These are phyloP conservation scores for Aspergillus cejpii DNA, from an alignment of 2,329 filamentous ascomycete genomes.

Conservation along the genomic window DNA sequence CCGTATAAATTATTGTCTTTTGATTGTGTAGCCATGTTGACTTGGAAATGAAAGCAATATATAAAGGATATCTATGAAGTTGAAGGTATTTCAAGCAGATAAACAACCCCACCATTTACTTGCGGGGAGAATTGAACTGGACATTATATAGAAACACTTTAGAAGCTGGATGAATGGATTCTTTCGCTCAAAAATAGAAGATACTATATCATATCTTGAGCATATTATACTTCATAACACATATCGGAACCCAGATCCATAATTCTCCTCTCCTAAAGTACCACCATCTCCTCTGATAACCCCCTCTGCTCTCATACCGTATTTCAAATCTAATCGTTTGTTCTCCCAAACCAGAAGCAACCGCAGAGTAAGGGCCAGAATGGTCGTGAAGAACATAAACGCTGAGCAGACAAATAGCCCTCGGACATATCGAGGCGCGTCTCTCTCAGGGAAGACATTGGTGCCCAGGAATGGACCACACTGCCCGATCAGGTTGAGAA, in stretches of 20 bases:
- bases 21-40: background rate
- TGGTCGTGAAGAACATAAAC: conserved; percentile 55
- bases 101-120: too few relatives aligned
- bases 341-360: conserved; percentile 56
- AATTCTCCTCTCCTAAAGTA: conserved; percentile 35
- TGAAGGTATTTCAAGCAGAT: background rate
- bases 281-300: conserved; percentile 11
- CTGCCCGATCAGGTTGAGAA: conserved; percentile 63
- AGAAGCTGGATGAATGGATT: too few relatives aligned
- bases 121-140: too few relatives aligned
- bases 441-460: conserved; percentile 51
- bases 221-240: conserved; percentile 25
- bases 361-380: conserved; percentile 50
- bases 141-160: too few relatives aligned
- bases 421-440: conserved; percentile 46
- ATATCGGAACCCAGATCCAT: conserved; percentile 35
- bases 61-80: too few relatives aligned
- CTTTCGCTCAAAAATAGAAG: too few relatives aligned
- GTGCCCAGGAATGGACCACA: conserved; percentile 59
- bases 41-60: too few relatives aligned
- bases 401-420: conserved; percentile 56
- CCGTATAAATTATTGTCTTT: conserved; percentile 23
- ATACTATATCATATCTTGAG: too few relatives aligned
- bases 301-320: conserved; percentile 28
- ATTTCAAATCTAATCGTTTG: conserved; percentile 49